Base-by-base conservation (phyloP, 768 basidiomycete genomes). In the Suillus spraguei region DNA sequence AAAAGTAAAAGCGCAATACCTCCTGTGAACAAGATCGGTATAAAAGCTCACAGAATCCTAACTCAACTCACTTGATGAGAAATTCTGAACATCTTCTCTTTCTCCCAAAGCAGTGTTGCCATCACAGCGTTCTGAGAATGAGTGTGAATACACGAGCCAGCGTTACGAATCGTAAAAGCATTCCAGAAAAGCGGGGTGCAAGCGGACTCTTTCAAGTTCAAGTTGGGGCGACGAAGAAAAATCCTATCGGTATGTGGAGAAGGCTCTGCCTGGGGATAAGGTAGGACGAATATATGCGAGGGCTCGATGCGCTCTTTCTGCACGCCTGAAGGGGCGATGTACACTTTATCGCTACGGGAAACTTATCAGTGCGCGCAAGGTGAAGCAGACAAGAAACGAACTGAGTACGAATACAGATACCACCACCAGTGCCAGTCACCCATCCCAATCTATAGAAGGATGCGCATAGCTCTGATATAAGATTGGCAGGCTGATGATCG, bases 111-210 rank as follows among this genome's bases (percentile, higher is more conserved):
- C 41, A 96, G 76, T 0, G 94, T 95, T 1, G 89, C 89, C 87
- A 95, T 92, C 47, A 96, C 94, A 44, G 88, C 94, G 73, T 95
- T 86, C 72, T 95, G 94, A 0, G 91, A 93, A 71, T 95, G 94
- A 0, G 94, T 95, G 71, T 95, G 94, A 65, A 96, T 94, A 69
- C 93, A 95, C 50, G 92, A 92, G 1, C 91, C 90, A 2, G 94
- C 92, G 63, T 83, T 79, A 24, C 92, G 82, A 66, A 91, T 76
- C 38, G 89, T 88, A 71, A 94, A 96, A 3, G 94, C 92, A 70
- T 94, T 94, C 92, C 92, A 95, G 80, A 96, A 96, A 17, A 95
- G 79, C 14, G 94, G 94, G 0, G 94, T 95, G 73, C 94, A 95
- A 0, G 91, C 91, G 1, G 90, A 92, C 70, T 95, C 92, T 69